A percentile compares a stretch with the other conserved stretches of the same genome.
These are phyloP conservation scores for Cyclotella sp. DNA, from an alignment of 108 stramenopile genomes.

Conservation along the genomic window DNA sequence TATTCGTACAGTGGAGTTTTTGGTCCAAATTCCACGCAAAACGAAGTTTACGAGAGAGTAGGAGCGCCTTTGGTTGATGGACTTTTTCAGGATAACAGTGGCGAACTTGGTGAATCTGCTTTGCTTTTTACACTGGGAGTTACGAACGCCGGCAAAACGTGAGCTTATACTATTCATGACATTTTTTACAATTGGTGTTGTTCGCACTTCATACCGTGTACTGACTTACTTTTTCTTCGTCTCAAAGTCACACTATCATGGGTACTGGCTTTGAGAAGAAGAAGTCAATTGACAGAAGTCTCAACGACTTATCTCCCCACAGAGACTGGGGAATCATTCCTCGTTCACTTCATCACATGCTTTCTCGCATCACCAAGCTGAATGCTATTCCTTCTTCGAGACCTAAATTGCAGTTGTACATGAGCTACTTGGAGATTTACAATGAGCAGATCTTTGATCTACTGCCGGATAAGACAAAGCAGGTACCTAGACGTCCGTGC, in stretches of 20 bases:
- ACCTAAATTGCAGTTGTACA: constrained; percentile 55
- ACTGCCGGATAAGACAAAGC: constrained; percentile 56
- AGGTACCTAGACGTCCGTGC: constrained; percentile 30
- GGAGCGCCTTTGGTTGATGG: constrained; percentile 76
- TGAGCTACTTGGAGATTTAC: constrained; percentile 97
- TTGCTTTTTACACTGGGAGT: constrained; percentile 97
- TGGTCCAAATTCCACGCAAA: constrained; percentile 61
- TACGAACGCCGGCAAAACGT: constrained; percentile 98
- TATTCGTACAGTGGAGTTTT: constrained; percentile 80
- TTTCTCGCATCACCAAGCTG: constrained; percentile 51
- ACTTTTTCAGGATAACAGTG: constrained; percentile 52
- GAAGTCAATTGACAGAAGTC: constrained; percentile 21
- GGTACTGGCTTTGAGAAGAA: constrained; percentile 67
- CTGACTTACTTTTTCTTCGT: not conserved
- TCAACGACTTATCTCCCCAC: constrained; percentile 21
- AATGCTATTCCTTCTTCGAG: constrained; percentile 22
- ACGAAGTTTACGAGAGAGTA: constrained; percentile 64
- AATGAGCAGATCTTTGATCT: constrained; percentile 97
- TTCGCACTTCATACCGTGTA: not conserved
- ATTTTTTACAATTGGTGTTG: not conserved
- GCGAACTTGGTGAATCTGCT: constrained; percentile 62
- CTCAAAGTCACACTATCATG: constrained; percentile 83
- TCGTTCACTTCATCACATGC: constrained; percentile 74
- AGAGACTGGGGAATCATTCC: constrained; percentile 85
- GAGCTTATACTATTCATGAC: too few species aligned